Evolutionary conservation across 441 rosid genomes (phyloP).

Genomic region (Bocquillonia castaneifolia): DNA sequence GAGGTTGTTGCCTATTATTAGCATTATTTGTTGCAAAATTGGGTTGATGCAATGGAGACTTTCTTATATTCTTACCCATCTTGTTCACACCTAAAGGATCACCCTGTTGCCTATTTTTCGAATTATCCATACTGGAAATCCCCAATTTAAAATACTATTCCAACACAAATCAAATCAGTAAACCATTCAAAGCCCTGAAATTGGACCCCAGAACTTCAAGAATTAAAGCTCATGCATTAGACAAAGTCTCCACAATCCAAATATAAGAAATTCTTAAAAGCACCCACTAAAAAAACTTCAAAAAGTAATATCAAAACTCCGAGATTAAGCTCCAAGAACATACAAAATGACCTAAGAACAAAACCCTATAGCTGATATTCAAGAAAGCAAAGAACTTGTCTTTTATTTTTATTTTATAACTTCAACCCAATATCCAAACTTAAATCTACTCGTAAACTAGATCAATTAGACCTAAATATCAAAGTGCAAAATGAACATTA

Average conservation of each 20-base stretch:
- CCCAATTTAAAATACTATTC: conserved; percentile 14
- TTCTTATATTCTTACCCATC: conserved; percentile 74
- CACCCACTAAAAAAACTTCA: conserved; percentile 7
- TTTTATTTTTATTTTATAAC: neutral
- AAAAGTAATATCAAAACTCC: conserved; percentile 4
- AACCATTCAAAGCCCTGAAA: conserved; percentile 9
- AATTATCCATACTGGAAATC: conserved; percentile 55
- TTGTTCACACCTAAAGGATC: conserved; percentile 81
- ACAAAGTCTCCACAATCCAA: neutral
- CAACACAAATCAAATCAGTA: conserved; percentile 1
- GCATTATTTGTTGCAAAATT: conserved; percentile 57
- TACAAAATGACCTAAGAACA: conserved; percentile 9
- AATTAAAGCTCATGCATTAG: neutral
- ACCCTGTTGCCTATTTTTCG: conserved; percentile 54
- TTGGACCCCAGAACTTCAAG: conserved; percentile 1
- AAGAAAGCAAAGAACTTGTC: conserved; percentile 9
- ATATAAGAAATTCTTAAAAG: neutral
- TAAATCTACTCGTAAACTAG: conserved; percentile 10
- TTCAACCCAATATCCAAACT: conserved; percentile 6
- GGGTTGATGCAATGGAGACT: conserved; percentile 74
- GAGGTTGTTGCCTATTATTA: conserved; percentile 61
- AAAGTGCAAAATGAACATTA: too few relatives aligned
- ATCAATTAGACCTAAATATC: too few relatives aligned
- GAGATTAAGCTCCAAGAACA: conserved; percentile 11
- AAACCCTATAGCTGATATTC: conserved; percentile 20